Percentiles rank a stretch among this genome's conserved stretches.
phyloP scores from a whole-genome alignment of 2,329 filamentous ascomycete species.

The Colletotrichum falcatum region DNA sequence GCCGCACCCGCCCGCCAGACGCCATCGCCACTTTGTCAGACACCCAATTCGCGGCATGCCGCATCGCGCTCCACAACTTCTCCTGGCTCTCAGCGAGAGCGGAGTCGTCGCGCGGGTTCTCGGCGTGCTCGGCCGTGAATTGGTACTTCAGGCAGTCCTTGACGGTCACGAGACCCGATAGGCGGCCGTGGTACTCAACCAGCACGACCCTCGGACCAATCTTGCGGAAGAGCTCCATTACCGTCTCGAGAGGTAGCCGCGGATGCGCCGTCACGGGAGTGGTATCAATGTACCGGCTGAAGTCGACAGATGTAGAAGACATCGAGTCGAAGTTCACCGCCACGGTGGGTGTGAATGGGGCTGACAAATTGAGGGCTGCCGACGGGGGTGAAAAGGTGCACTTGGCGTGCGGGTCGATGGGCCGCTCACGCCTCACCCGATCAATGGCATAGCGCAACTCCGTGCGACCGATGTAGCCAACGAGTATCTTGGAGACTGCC shows the following conservation, averaged over 20 bases:
- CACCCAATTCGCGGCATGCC: conserved; percentile 67
- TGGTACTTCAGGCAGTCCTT: conserved; percentile 98
- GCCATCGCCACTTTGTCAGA: conserved; percentile 64
- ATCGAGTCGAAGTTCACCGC: conserved; percentile 70
- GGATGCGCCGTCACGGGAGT: conserved; percentile 94
- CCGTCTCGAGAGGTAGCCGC: conserved; percentile 90
- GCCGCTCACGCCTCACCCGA: conserved; percentile 77
- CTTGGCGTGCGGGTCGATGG: conserved; percentile 74
- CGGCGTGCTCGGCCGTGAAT: conserved; percentile 92
- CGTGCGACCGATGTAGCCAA: conserved; percentile 93
- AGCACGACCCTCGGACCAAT: conserved; percentile 95
- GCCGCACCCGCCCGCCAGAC: conserved; percentile 68
- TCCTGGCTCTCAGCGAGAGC: conserved; percentile 70
- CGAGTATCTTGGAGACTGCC: conserved; percentile 73
- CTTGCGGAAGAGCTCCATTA: conserved; percentile 99
- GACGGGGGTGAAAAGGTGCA: conserved; percentile 77
- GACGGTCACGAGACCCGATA: conserved; percentile 90
- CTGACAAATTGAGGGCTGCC: conserved; percentile 45
- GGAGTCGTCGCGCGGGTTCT: conserved; percentile 74
- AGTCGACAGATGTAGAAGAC: conserved; percentile 74
- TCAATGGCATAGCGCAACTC: conserved; percentile 93
- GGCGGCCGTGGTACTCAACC: conserved; percentile 86
- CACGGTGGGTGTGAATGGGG: conserved; percentile 58
- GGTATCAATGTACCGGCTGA: conserved; percentile 87
- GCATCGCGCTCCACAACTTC: conserved; percentile 71